Base-by-base conservation (phyloP, 1,284 basidiomycete genomes). In the Rhodotorula sp. region DNA sequence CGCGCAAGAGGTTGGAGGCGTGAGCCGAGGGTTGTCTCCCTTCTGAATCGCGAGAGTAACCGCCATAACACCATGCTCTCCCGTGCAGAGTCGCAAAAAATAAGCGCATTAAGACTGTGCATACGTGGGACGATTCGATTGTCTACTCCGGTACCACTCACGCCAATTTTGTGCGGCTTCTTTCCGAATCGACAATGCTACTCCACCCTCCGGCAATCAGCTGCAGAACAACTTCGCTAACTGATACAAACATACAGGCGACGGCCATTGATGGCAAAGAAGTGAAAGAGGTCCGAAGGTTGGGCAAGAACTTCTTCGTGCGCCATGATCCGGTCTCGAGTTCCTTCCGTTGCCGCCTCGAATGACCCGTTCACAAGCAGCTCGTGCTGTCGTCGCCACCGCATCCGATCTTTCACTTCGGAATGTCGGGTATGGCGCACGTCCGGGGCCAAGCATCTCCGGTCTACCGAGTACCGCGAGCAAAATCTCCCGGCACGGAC, bases 81-180 rank as follows among this genome's bases (percentile, higher is more conserved):
- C 18, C 15, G 12, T 3, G 3, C 68, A 78, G 77, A 18, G 78
- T 88, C 12, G 87, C 86, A 18, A 80, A 82, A 5, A 87, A 86
- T 1, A 88, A 86, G 78, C 81, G 75, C 45, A 88, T 93, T 61
- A 80, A 81, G 52, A 80, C 81, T 19, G 87, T 91, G 0, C 85
- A 89, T 54, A 85, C 89, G 0, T 81, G 78, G 3, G 86, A 89
- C 76, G 91, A 93, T 79, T 81, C 82, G 1, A 87, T 92, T 67
- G 90, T 92, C 4, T 93, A 86, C 76, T 83, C 85, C 5, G 88
- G 86, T 2, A 82, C 82, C 5, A 84, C 86, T 5, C 85, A 89
- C 76, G 77, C 80, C 1, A 85, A 87, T 60, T 92, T 92, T 82
- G 91, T 91, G 75, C 78, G 88, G 81, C 28, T n/a, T 26, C 10